Conservation (phyloP, 2,329 filamentous ascomycete species). For the Corinectria fuckeliana region DNA sequence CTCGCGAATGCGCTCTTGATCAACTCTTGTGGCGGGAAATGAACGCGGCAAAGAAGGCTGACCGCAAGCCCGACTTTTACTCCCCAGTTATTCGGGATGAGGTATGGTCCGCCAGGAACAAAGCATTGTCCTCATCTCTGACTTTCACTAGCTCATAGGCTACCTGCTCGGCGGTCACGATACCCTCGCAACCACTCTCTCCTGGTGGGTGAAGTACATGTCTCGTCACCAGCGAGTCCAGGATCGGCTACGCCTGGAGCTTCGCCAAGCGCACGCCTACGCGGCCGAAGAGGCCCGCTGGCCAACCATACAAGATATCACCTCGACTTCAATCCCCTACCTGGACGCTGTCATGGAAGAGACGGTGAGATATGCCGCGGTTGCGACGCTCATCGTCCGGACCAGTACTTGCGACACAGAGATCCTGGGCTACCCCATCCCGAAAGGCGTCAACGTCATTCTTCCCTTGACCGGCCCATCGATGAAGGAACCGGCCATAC, state of each 20-base stretch:
- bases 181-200: slow-evolving; percentile 36
- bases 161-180: slow-evolving; percentile 42
- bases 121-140: neutral
- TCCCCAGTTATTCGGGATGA: slow-evolving; percentile 45
- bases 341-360: slow-evolving; percentile 49
- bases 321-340: slow-evolving; percentile 39
- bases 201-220: slow-evolving; percentile 42
- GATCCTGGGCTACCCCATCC: slow-evolving; percentile 43
- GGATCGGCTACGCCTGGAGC: slow-evolving; percentile 32
- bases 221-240: slow-evolving; percentile 32
- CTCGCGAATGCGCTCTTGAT: slow-evolving; percentile 39
- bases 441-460: slow-evolving; percentile 44
- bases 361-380: slow-evolving; percentile 41
- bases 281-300: slow-evolving; percentile 33
- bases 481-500: slow-evolving; percentile 36
- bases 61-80: slow-evolving; percentile 41
- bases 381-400: slow-evolving; percentile 41
- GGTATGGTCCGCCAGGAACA: slow-evolving; percentile 20
- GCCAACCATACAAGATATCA: slow-evolving; percentile 42
- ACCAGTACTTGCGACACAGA: slow-evolving; percentile 41
- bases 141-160: slow-evolving; percentile 31
- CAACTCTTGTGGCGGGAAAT: slow-evolving; percentile 45
- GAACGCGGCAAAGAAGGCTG: slow-evolving; percentile 39
- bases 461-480: slow-evolving; percentile 39
- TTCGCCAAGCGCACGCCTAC: slow-evolving; percentile 29